Conservation (phyloP, 208 protist species). For the Trypanosoma conorhini region DNA sequence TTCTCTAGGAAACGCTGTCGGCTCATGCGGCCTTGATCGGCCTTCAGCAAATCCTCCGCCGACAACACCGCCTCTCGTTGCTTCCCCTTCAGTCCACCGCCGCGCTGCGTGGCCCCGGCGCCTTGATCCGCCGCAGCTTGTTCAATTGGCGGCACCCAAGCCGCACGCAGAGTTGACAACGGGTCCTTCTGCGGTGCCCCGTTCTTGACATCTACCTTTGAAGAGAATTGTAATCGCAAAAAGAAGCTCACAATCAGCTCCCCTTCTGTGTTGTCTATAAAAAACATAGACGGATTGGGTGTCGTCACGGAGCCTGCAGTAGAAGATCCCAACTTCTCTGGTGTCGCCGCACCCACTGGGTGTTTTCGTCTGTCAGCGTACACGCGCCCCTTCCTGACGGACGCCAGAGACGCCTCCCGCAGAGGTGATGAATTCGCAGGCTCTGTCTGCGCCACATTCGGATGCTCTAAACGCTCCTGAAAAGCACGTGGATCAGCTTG, state of each 20-base stretch:
- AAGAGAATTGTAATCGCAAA: conserved; percentile 49
- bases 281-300: conserved; percentile 9
- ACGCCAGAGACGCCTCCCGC: neutral
- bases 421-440: neutral
- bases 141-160: conserved; percentile 24
- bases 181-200: conserved; percentile 35
- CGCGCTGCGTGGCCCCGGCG: neutral
- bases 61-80: conserved; percentile 27
- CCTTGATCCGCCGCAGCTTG: conserved; percentile 4
- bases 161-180: conserved; percentile 4
- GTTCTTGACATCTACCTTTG: conserved; percentile 48
- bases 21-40: conserved; percentile 43
- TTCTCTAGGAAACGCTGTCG: conserved; percentile 63
- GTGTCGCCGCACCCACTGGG: neutral
- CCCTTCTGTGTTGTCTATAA: conserved; percentile 41
- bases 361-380: conserved; percentile 27
- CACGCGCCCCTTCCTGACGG: conserved; percentile 14
- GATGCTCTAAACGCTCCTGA: conserved; percentile 37
- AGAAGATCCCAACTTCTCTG: neutral
- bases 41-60: conserved; percentile 42
- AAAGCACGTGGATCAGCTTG: conserved; percentile 41
- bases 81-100: conserved; percentile 4
- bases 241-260: conserved; percentile 40
- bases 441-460: conserved; percentile 13
- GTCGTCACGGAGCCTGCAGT: neutral